phyloP scores from a whole-genome alignment of 306 rosid genomes.

The Canavalia ensiformis region DNA sequence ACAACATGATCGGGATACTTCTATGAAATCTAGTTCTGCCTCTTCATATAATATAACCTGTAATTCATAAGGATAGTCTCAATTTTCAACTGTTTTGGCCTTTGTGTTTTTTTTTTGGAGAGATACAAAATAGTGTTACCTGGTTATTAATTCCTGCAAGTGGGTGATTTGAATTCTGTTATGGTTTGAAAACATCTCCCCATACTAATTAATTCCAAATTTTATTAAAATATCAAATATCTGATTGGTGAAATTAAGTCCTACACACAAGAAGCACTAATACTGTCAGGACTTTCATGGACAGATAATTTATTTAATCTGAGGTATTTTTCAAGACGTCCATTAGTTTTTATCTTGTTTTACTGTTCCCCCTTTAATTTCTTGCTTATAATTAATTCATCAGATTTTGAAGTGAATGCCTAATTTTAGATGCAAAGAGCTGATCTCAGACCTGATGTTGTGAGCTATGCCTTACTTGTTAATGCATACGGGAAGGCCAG shows the following conservation, averaged over 20 bases:
- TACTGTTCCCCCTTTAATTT: constrained; percentile 48
- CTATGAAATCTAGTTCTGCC: constrained; percentile 1
- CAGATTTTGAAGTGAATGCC: constrained; percentile 64
- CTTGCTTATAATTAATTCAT: constrained; percentile 52
- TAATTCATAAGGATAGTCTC: not conserved
- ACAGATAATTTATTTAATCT: constrained; percentile 35
- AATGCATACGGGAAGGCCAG: constrained; percentile 96
- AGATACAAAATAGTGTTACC: not conserved
- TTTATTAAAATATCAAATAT: constrained; percentile 32
- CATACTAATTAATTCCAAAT: not conserved
- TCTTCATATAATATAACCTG: constrained; percentile 10
- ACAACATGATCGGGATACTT: not conserved
- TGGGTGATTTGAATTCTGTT: constrained; percentile 30
- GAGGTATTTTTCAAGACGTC: constrained; percentile 40
- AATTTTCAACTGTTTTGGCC: constrained; percentile 16
- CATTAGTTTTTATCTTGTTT: constrained; percentile 4
- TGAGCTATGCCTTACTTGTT: constrained; percentile 89
- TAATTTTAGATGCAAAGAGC: constrained; percentile 95
- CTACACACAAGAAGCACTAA: constrained; percentile 27
- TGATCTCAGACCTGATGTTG: constrained; percentile 87
- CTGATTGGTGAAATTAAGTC: constrained; percentile 22
- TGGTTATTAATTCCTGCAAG: constrained; percentile 17
- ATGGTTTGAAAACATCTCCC: constrained; percentile 17
- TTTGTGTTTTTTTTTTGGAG: constrained; percentile 13
- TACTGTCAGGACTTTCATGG: constrained; percentile 7